These are phyloP conservation scores for Phylloporus sp. DNA, from an alignment of 768 basidiomycete species.

Conservation along the genomic window DNA sequence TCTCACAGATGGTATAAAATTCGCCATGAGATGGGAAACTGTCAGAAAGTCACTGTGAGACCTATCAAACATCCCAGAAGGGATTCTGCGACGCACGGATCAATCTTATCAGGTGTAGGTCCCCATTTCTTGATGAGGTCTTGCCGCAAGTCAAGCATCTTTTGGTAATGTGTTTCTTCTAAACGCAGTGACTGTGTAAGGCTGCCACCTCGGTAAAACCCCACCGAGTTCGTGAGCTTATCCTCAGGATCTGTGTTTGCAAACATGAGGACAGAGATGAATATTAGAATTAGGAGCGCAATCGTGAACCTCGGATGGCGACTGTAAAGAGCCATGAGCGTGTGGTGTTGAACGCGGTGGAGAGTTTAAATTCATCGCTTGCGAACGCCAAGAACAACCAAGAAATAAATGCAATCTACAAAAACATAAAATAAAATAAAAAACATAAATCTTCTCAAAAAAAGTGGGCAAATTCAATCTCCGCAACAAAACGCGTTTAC, in stretches of 20 bases:
- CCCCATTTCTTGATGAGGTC: conserved; percentile 54
- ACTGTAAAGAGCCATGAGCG: conserved; percentile 24
- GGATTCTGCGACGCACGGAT: conserved; percentile 16
- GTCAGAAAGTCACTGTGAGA: background rate
- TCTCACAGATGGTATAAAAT: conserved; percentile 30
- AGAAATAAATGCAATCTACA: background rate
- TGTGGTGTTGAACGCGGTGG: conserved; percentile 9
- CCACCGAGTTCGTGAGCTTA: conserved; percentile 1
- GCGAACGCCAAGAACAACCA: background rate
- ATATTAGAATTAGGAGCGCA: conserved; percentile 23
- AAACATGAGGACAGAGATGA: conserved; percentile 27
- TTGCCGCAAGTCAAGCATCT: conserved; percentile 38
- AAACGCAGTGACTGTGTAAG: conserved; percentile 12
- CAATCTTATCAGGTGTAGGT: conserved; percentile 46
- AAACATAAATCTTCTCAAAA: too few relatives aligned
- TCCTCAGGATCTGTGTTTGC: conserved; percentile 16
- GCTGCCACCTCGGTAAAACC: background rate
- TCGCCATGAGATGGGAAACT: conserved; percentile 33
- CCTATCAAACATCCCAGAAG: background rate
- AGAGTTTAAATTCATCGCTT: background rate
- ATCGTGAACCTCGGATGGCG: conserved; percentile 31
- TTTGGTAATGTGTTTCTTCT: conserved; percentile 36
- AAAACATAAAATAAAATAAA: too few relatives aligned
- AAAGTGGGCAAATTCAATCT: conserved; percentile 24
- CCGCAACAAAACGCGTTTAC: conserved; percentile 35